Conservation (phyloP, 1,284 basidiomycete species). For the Puccinia triticina region DNA sequence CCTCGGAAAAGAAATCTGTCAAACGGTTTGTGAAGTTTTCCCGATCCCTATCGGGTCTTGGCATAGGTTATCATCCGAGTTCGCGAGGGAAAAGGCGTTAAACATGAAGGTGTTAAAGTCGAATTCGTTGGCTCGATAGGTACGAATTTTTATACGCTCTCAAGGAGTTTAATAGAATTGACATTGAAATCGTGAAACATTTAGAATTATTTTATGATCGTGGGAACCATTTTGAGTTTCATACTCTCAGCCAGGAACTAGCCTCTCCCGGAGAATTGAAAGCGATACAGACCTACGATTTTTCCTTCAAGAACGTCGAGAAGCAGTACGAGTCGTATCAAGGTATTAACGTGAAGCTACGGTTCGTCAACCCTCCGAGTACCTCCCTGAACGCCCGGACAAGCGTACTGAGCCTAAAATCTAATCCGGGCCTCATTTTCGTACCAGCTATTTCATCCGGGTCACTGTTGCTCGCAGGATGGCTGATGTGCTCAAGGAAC, state of each 20-base stretch:
- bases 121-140: conserved; percentile 97
- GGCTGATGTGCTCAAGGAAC: conserved; percentile 89
- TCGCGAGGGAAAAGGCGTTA: conserved; percentile 89
- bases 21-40: conserved; percentile 23
- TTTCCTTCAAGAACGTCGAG: conserved; percentile 98
- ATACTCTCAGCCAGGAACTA: conserved; percentile 90
- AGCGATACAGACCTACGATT: conserved; percentile 90
- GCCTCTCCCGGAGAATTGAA: conserved; percentile 92
- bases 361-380: conserved; percentile 51
- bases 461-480: conserved; percentile 86
- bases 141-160: conserved; percentile 61
- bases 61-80: conserved; percentile 79
- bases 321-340: conserved; percentile 98
- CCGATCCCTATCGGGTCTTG: conserved; percentile 33
- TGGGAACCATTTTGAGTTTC: conserved; percentile 96
- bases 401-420: neutral
- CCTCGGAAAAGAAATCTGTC: conserved; percentile 22
- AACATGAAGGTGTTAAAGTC: conserved; percentile 95
- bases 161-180: neutral
- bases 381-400: neutral
- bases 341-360: conserved; percentile 95
- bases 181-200: conserved; percentile 22
- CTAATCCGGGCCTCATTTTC: neutral
- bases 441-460: conserved; percentile 78
- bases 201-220: conserved; percentile 93